Evolutionary conservation across 2,329 filamentous ascomycete genomes (phyloP).

Genomic region (Fusarium musae): DNA sequence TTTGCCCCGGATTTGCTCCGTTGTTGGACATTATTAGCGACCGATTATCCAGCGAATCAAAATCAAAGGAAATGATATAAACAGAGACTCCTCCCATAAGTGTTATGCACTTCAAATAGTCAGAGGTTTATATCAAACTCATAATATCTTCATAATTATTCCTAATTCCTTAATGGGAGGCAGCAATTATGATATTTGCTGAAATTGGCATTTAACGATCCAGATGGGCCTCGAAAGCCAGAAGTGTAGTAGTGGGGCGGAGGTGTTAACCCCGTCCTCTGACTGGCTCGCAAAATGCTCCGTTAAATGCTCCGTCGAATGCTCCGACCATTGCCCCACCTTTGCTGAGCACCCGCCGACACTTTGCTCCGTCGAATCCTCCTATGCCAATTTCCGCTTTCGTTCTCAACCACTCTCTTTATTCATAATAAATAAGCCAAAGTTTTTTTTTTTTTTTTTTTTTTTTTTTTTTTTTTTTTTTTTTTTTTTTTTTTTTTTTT

Average conservation of each 20-base stretch:
- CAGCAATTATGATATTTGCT: neutral
- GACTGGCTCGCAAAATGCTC: neutral
- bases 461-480: too few species aligned
- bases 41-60: neutral
- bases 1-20: neutral
- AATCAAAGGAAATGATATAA: neutral
- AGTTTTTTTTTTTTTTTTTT: too few species aligned
- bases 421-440: fast-evolving
- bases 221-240: neutral
- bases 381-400: neutral
- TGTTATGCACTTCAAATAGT: too few species aligned
- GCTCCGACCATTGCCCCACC: neutral
- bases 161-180: too few species aligned
- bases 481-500: too few species aligned
- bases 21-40: neutral
- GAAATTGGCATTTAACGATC: too few species aligned
- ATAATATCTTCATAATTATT: too few species aligned
- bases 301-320: neutral
- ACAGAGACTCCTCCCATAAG: too few species aligned
- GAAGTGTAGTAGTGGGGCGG: neutral
- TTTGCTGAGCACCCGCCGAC: too few species aligned
- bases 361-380: neutral
- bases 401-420: too few species aligned
- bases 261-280: fast-evolving
- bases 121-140: too few species aligned